A percentile compares a stretch with the other conserved stretches of the same genome.
Evolutionary conservation across 176 grass and related monocot genomes (phyloP).

Genomic region (Oryza glumipatula): DNA sequence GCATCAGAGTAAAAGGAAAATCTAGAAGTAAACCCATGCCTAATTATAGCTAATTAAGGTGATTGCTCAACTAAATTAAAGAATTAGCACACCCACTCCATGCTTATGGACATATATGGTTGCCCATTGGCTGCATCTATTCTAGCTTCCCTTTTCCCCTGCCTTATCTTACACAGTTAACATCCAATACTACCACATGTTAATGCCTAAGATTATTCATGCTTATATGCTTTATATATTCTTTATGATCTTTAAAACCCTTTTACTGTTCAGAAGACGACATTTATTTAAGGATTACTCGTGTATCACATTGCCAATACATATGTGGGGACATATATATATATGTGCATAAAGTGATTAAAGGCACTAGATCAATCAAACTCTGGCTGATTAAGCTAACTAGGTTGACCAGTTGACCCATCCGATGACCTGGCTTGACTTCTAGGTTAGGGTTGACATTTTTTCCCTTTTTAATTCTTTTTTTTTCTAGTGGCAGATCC

Average conservation of each 20-base stretch:
- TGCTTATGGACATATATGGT: neutral
- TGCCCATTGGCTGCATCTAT: neutral
- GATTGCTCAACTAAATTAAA: neutral
- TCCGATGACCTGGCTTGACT: no score
- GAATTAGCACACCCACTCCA: neutral
- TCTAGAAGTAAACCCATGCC: neutral
- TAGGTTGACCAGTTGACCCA: no score
- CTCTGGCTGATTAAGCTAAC: no score
- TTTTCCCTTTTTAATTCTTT: no score
- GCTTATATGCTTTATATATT: neutral
- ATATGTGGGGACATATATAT: no score
- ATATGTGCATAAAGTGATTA: no score
- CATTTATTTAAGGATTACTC: neutral
- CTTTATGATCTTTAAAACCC: neutral
- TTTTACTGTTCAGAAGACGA: neutral
- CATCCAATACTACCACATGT: neutral
- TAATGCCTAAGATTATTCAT: neutral
- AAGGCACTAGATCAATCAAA: no score
- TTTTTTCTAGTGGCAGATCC: no score
- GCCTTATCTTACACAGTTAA: neutral
- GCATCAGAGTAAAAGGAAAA: no score
- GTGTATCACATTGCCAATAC: neutral
- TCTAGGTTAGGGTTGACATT: no score
- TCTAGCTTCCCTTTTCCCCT: neutral
- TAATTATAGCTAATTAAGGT: neutral